These are phyloP conservation scores for Penicillium maclennaniae DNA, from an alignment of 495 filamentous ascomycete species.

Conservation along the genomic window DNA sequence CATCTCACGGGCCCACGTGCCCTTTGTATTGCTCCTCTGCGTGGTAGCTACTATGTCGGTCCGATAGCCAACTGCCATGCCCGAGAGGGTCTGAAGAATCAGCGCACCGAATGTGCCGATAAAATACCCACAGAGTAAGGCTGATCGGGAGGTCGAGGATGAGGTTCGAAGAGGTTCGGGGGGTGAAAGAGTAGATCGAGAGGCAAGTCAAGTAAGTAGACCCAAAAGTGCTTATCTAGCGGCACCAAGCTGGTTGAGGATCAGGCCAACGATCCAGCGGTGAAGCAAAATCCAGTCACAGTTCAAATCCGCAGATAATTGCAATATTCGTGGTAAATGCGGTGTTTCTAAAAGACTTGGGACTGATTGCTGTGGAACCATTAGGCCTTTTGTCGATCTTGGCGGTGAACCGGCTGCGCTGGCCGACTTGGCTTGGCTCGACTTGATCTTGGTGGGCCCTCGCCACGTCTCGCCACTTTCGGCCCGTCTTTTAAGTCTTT, in stretches of 20 bases:
- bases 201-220: neutral
- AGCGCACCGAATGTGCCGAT: slow-evolving; percentile 1
- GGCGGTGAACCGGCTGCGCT: slow-evolving; percentile 13
- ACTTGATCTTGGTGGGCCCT: neutral
- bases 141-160: neutral
- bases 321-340: neutral
- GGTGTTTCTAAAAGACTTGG: slow-evolving; percentile 2
- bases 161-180: neutral
- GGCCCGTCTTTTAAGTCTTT: neutral
- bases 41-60: slow-evolving; percentile 2
- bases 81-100: neutral
- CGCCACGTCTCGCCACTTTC: slow-evolving; percentile 19
- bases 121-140: neutral
- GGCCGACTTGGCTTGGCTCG: neutral
- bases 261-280: slow-evolving; percentile 19
- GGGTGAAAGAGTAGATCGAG: neutral
- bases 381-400: neutral
- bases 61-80: slow-evolving; percentile 30
- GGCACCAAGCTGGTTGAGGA: slow-evolving; percentile 8
- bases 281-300: neutral
- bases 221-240: slow-evolving; percentile 12
- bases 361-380: no score
- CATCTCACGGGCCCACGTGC: slow-evolving; percentile 24
- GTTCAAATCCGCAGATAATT: neutral
- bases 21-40: slow-evolving; percentile 10